Conservation (phyloP, 2,329 filamentous ascomycete genomes). For the Aspergillus ustus region DNA sequence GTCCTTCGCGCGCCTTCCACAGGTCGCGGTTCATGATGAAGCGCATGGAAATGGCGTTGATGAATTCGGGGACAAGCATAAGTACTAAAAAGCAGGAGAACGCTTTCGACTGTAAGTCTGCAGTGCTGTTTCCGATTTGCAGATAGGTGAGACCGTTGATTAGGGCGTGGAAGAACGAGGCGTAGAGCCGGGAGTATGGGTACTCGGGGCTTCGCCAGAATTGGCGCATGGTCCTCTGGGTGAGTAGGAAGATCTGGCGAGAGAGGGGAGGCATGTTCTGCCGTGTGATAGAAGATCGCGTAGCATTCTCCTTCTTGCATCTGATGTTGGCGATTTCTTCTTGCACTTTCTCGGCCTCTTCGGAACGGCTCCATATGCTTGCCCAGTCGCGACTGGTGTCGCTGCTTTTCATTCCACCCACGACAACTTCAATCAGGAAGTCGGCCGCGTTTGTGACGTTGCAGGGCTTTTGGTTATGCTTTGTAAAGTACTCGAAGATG, state of each 20-base stretch:
- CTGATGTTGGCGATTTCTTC: slow-evolving; percentile 66
- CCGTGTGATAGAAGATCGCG: neutral
- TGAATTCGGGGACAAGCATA: slow-evolving; percentile 67
- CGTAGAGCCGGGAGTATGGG: slow-evolving; percentile 73
- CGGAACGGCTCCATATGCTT: slow-evolving; percentile 67
- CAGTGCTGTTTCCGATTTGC: slow-evolving; percentile 64
- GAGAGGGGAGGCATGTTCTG: slow-evolving; percentile 51
- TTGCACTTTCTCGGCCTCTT: slow-evolving; percentile 60
- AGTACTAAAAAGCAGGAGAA: slow-evolving; percentile 69
- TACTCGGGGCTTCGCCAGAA: slow-evolving; percentile 76
- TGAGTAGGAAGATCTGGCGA: slow-evolving; percentile 67
- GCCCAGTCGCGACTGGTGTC: slow-evolving; percentile 66
- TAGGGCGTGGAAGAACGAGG: slow-evolving; percentile 67
- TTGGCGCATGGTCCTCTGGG: slow-evolving; percentile 68
- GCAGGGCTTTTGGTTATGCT: slow-evolving; percentile 64
- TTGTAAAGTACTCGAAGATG: slow-evolving; percentile 67
- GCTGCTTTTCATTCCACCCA: slow-evolving; percentile 55
- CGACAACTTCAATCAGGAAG: slow-evolving; percentile 64
- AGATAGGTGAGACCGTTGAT: slow-evolving; percentile 78
- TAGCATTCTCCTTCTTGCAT: slow-evolving; percentile 49
- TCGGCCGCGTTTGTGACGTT: slow-evolving; percentile 65
- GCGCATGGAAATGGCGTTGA: slow-evolving; percentile 71
- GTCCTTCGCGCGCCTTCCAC: slow-evolving; percentile 71
- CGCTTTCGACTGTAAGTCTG: slow-evolving; percentile 71
- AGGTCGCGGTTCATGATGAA: slow-evolving; percentile 71